phyloP scores from a whole-genome alignment of 257 asterid species.

The Penstemon newberryi region DNA sequence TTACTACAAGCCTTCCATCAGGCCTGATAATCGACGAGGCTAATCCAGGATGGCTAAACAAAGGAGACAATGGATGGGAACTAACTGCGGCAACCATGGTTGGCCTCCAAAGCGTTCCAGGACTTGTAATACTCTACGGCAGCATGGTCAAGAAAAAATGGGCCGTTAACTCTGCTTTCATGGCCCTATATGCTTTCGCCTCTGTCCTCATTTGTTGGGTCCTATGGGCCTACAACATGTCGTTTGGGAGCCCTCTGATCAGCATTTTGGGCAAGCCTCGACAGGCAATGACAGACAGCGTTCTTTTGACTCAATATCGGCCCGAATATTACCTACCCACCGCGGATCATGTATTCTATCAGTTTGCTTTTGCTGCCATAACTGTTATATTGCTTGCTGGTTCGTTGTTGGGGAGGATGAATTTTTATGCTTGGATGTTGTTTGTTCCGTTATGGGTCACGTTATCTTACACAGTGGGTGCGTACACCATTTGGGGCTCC shows the following conservation, averaged over 20 bases:
- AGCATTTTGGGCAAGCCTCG: slow-evolving; percentile 43
- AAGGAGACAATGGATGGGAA: slow-evolving; percentile 62
- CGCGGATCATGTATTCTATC: slow-evolving; percentile 53
- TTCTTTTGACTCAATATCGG: slow-evolving; percentile 19
- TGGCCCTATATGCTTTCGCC: slow-evolving; percentile 78
- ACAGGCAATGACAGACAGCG: slow-evolving; percentile 25
- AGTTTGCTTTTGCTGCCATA: slow-evolving; percentile 75
- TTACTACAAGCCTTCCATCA: slow-evolving; percentile 28
- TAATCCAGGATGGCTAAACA: slow-evolving; percentile 54
- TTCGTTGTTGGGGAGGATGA: slow-evolving; percentile 69
- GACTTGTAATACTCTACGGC: slow-evolving; percentile 67
- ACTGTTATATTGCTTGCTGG: slow-evolving; percentile 67
- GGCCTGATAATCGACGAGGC: slow-evolving; percentile 31
- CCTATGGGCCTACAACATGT: slow-evolving; percentile 59
- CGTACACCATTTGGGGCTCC: slow-evolving; percentile 57
- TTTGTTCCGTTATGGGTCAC: slow-evolving; percentile 73
- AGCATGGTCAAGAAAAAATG: slow-evolving; percentile 74
- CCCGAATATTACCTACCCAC: slow-evolving; percentile 29
- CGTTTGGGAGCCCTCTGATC: slow-evolving; percentile 43
- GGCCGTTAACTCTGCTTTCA: slow-evolving; percentile 77
- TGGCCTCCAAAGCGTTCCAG: slow-evolving; percentile 78
- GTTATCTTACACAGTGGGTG: slow-evolving; percentile 60
- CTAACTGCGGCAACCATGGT: slow-evolving; percentile 67
- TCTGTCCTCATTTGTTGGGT: slow-evolving; percentile 69
- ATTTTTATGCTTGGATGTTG: slow-evolving; percentile 69